A percentile compares a stretch with the other conserved stretches of the same genome.
These are phyloP conservation scores for Pulveroboletus sp. DNA, from an alignment of 768 basidiomycete species.

Conservation along the genomic window DNA sequence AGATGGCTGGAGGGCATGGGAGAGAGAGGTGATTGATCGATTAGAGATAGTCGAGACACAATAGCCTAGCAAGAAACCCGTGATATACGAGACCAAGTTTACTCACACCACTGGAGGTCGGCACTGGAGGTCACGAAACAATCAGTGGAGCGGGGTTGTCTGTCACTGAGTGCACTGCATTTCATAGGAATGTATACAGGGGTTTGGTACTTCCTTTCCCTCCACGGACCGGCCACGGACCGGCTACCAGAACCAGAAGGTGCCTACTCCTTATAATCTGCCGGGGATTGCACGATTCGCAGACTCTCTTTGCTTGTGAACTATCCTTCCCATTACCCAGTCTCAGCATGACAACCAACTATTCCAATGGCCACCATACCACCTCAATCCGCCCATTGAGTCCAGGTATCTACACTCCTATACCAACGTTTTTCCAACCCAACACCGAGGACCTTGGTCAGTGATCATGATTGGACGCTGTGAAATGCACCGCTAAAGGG, in stretches of 20 bases:
- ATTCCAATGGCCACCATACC: slow-evolving; percentile 16
- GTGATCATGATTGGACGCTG: slow-evolving; percentile 21
- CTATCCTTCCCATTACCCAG: not conserved
- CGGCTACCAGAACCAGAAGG: not conserved
- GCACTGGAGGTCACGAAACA: no score
- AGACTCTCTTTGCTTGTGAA: not conserved
- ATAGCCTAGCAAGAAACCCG: slow-evolving; percentile 10
- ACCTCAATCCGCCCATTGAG: slow-evolving; percentile 51
- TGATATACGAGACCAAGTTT: not conserved
- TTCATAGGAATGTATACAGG: no score
- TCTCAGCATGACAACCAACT: slow-evolving; percentile 38
- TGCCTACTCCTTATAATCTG: slow-evolving; percentile 5
- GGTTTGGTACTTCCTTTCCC: no score
- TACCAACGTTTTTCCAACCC: slow-evolving; percentile 79
- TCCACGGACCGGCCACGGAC: slow-evolving; percentile 14
- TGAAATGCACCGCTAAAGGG: slow-evolving; percentile 5
- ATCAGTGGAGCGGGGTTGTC: no score
- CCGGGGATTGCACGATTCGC: not conserved
- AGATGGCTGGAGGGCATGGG: slow-evolving; percentile 78
- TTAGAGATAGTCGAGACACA: slow-evolving; percentile 51
- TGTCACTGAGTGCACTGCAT: no score
- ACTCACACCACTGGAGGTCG: no score
- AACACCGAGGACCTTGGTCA: slow-evolving; percentile 79
- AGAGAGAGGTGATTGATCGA: slow-evolving; percentile 67
- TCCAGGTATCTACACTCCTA: slow-evolving; percentile 79